Conservation (phyloP, 257 asterid genomes). For the Penstemon newberryi region DNA sequence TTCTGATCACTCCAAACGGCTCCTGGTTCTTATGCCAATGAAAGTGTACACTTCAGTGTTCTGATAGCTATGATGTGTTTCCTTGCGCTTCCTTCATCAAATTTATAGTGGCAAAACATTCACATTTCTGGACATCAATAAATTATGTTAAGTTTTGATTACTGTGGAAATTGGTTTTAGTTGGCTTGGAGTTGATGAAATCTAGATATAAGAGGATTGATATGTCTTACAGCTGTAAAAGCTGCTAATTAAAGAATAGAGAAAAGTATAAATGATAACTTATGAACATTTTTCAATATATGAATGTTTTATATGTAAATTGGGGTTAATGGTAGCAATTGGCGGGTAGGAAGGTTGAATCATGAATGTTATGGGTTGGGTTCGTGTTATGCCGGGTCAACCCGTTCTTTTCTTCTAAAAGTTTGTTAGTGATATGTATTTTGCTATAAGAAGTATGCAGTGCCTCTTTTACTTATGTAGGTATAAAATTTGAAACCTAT, state of each 20-base stretch:
- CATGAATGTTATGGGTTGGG: no score
- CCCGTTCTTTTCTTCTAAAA: no score
- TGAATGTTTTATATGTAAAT: not conserved
- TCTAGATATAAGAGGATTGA: no score
- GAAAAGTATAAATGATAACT: not conserved
- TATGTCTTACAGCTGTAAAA: no score
- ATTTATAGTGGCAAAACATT: not conserved
- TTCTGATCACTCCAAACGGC: not conserved
- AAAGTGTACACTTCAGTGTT: constrained; percentile 7
- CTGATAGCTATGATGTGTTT: not conserved
- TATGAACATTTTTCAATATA: not conserved
- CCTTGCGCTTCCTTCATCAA: not conserved
- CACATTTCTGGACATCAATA: not conserved
- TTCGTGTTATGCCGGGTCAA: no score
- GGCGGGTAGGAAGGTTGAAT: not conserved
- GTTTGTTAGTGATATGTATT: no score
- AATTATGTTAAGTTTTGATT: constrained; percentile 4
- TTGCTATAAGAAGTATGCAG: no score
- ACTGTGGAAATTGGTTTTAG: not conserved
- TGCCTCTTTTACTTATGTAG: not conserved
- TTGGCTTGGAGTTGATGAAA: not conserved
- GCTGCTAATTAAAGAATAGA: no score
- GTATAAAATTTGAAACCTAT: not conserved
- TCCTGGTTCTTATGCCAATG: not conserved
- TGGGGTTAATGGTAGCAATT: not conserved